phyloP scores from a whole-genome alignment of 345 rosid genomes.

The Hibiscus mutabilis region DNA sequence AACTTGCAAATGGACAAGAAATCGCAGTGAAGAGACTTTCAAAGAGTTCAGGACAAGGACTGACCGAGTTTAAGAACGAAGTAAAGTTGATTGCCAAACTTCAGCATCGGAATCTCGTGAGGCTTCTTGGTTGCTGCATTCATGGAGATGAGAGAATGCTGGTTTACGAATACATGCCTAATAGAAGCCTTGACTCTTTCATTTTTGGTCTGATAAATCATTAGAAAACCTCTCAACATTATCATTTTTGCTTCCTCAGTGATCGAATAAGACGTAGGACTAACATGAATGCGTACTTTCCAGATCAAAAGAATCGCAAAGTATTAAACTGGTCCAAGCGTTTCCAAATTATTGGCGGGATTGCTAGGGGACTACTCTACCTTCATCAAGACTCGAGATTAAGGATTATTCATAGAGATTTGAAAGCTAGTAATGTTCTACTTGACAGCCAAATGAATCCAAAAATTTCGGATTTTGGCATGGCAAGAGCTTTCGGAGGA shows the following conservation, averaged over 20 bases:
- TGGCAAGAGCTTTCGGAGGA: constrained; percentile 15
- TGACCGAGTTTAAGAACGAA: constrained; percentile 41
- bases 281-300: not conserved
- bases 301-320: not conserved
- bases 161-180: constrained; percentile 33
- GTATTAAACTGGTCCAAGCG: constrained; percentile 7
- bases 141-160: constrained; percentile 27
- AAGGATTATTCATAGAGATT: constrained; percentile 16
- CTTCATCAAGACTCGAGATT: constrained; percentile 15
- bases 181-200: constrained; percentile 25
- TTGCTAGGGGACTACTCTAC: constrained; percentile 13
- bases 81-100: constrained; percentile 37
- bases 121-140: constrained; percentile 34
- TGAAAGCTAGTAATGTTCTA: constrained; percentile 14
- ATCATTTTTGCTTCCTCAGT: too few species aligned
- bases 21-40: constrained; percentile 52
- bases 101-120: constrained; percentile 47
- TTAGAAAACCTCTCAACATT: not conserved
- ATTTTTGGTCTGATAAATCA: constrained; percentile 15
- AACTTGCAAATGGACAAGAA: constrained; percentile 29
- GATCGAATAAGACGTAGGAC: not conserved
- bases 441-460: constrained; percentile 13
- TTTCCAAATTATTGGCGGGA: constrained; percentile 1
- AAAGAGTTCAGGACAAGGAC: constrained; percentile 34
- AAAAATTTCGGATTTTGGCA: constrained; percentile 12